These are phyloP conservation scores for Sonneratia alba DNA, from an alignment of 345 rosid genomes.

Conservation along the genomic window DNA sequence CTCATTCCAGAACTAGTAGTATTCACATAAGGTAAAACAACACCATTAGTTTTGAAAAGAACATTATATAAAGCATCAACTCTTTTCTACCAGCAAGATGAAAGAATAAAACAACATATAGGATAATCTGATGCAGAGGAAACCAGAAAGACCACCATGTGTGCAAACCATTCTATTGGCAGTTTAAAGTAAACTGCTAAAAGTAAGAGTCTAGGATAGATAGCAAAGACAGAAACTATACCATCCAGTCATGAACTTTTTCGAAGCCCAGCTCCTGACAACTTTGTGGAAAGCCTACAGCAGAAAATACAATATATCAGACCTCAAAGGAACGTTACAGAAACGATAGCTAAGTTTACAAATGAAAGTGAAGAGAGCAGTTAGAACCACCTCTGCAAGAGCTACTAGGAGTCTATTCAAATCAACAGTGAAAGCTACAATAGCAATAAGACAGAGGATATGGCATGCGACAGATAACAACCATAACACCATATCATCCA, in stretches of 20 bases:
- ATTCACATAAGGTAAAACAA: not conserved
- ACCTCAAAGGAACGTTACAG: not conserved
- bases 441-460: not conserved
- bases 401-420: not conserved
- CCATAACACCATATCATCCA: not conserved
- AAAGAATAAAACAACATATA: not conserved
- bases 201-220: not conserved
- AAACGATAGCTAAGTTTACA: not conserved
- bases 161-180: not conserved
- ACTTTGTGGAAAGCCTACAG: constrained; percentile 83
- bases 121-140: not conserved
- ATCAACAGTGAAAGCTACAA: not conserved
- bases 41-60: not conserved
- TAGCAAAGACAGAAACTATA: constrained; percentile 15
- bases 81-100: not conserved
- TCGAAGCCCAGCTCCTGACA: constrained; percentile 95
- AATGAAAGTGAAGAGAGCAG: not conserved
- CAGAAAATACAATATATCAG: not conserved
- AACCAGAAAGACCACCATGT: not conserved
- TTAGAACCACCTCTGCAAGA: not conserved
- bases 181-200: not conserved
- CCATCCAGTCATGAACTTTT: constrained; percentile 99
- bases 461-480: not conserved
- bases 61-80: not conserved
- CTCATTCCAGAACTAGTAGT: not conserved